Evolutionary conservation across 345 rosid species (phyloP).

Genomic region (Psidium guajava): DNA sequence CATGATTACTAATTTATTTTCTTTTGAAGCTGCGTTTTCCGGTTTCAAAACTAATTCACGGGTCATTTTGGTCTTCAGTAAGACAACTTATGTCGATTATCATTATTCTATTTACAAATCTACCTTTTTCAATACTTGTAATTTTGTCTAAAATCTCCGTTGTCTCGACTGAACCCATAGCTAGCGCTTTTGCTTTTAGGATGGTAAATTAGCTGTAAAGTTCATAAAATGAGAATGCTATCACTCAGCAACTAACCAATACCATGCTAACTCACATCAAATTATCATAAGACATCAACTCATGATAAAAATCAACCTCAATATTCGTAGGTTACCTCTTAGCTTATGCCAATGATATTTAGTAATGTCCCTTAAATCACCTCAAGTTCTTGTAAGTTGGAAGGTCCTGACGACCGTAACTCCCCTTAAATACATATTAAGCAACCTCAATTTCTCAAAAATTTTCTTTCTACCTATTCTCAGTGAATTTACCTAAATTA

Average conservation of each 20-base stretch:
- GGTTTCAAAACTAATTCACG: too few species aligned
- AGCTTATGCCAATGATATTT: neutral
- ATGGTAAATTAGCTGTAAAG: neutral
- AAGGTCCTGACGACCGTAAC: neutral
- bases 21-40: too few species aligned
- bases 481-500: neutral
- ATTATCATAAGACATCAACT: neutral
- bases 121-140: neutral
- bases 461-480: neutral
- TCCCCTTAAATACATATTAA: neutral
- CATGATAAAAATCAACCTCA: neutral
- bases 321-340: too few species aligned
- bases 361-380: neutral
- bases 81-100: too few species aligned
- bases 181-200: neutral
- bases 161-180: neutral
- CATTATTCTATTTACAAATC: too few species aligned
- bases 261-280: too few species aligned
- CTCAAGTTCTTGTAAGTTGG: neutral
- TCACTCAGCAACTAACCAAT: neutral
- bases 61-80: too few species aligned
- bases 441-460: neutral
- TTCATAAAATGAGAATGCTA: neutral
- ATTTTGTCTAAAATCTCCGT: neutral
- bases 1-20: too few species aligned